Base-by-base conservation (phyloP, 805 yeast genomes). In the Nakazawaea siamensis region DNA sequence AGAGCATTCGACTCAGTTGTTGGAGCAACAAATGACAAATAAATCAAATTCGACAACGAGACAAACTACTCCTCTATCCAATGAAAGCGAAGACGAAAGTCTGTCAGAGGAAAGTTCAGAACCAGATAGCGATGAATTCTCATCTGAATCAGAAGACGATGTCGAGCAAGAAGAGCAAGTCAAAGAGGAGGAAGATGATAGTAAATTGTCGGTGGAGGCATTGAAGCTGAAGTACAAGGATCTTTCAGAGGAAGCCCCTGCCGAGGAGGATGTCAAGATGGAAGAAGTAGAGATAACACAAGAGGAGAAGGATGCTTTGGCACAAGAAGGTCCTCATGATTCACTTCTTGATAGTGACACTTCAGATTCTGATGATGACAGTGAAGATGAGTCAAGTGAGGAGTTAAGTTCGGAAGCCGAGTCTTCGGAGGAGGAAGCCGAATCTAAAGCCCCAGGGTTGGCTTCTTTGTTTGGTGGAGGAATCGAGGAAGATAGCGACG, bases 1-100 rank as follows among this genome's bases (percentile, higher is more conserved):
- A 38, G 94, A 88, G 49, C 92, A 88, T 49, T 85, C 96, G 17
- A 85, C 96, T 0, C 88, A 84, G 51, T 68, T 90, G 24, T 64
- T 90, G 19, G 96, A 87, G 42, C 94, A 95, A 1, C 94, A 90
- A 44, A 55, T 82, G 38, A 74, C 71, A 20, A 66, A 66, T 34
- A 43, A 50, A 21, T 28, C 39, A 24, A 34, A 37, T 18, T 43
- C 40, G 2, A 27, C 45, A 2, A 44, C 43, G 13, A 38, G 52
- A 24, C 59, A 51, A 24, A 43, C 41, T 11, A 54, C 62, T 6
- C 60, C 55, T 14, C 49, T 45, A 16, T 36, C 38, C 12, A 49
- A 43, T 4, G 25, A 14, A n/a, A 12, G 16, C 24, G 23, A 24
- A 17, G 27, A 8, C 11, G 18, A 32, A 32, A 40, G 42, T 8